Conservation (phyloP, 2,329 filamentous ascomycete species). For the Davidsoniella australis region DNA sequence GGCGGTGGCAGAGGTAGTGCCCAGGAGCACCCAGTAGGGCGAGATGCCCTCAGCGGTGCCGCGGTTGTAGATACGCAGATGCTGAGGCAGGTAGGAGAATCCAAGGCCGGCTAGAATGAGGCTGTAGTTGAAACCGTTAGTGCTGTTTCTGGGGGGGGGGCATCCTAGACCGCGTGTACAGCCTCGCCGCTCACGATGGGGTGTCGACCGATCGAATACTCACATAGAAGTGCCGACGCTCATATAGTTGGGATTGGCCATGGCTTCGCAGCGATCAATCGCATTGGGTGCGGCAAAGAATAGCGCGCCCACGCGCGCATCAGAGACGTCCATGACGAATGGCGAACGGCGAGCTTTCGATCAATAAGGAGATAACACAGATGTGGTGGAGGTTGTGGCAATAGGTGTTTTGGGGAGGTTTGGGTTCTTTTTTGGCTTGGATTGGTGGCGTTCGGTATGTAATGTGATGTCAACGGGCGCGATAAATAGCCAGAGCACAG, state of each 20-base stretch:
- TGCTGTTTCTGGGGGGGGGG: neutral
- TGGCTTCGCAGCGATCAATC: slow-evolving; percentile 12
- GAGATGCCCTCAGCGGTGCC: slow-evolving; percentile 87
- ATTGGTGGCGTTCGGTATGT: too few relatives aligned
- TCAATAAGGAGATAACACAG: too few relatives aligned
- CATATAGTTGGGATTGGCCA: slow-evolving; percentile 12
- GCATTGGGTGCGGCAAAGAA: slow-evolving; percentile 5
- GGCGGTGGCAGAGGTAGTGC: slow-evolving; percentile 73
- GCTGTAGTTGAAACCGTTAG: slow-evolving; percentile 19
- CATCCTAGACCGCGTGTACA: neutral
- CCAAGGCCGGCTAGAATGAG: slow-evolving; percentile 77
- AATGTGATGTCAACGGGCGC: too few relatives aligned
- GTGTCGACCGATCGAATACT: neutral
- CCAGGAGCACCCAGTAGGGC: slow-evolving; percentile 88
- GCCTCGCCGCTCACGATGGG: neutral
- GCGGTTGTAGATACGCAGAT: slow-evolving; percentile 73
- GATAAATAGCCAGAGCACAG: too few relatives aligned
- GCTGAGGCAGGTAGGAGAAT: slow-evolving; percentile 86
- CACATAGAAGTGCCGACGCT: slow-evolving; percentile 13
- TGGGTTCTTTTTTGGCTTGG: too few relatives aligned
- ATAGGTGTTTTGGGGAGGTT: too few relatives aligned
- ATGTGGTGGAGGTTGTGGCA: too few relatives aligned
- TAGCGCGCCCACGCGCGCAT: slow-evolving; percentile 9
- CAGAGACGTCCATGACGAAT: slow-evolving; percentile 17
- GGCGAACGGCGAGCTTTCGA: too few relatives aligned